Evolutionary conservation across 108 stramenopile species (phyloP).

Genomic region (Mediolabrus comicus): DNA sequence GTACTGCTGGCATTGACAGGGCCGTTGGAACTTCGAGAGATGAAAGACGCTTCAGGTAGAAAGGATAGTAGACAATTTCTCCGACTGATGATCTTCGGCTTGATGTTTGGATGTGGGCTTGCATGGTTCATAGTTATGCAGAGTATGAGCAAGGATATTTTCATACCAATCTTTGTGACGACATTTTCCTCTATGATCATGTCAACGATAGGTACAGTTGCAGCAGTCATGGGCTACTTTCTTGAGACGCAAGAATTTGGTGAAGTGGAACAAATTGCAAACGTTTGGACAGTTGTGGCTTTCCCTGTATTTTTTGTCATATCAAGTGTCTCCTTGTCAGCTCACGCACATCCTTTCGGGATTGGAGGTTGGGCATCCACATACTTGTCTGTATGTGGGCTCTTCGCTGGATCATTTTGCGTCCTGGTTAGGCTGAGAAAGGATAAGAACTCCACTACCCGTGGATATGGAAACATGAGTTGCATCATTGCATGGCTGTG

Average conservation of each 20-base stretch:
- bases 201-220: constrained; percentile 73
- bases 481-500: constrained; percentile 58
- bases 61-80: constrained; percentile 66
- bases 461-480: constrained; percentile 63
- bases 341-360: constrained; percentile 60
- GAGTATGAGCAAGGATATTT: constrained; percentile 67
- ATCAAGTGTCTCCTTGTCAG: constrained; percentile 32
- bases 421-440: constrained; percentile 47
- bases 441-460: constrained; percentile 52
- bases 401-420: constrained; percentile 48
- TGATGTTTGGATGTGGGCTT: constrained; percentile 79
- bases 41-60: constrained; percentile 53
- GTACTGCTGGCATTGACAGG: constrained; percentile 77
- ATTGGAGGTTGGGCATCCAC: constrained; percentile 74
- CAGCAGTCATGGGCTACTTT: constrained; percentile 70
- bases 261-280: constrained; percentile 66
- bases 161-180: constrained; percentile 60
- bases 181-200: constrained; percentile 63
- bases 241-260: constrained; percentile 67
- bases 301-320: constrained; percentile 64
- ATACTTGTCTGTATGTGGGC: constrained; percentile 58
- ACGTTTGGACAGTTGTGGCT: constrained; percentile 52
- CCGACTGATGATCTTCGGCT: constrained; percentile 76
- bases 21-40: constrained; percentile 73
- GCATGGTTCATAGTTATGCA: constrained; percentile 79